Percentiles rank a stretch among this genome's conserved stretches.
These are phyloP conservation scores for Amphibolis antarctica DNA, from an alignment of 106 monocot genomes.

Conservation along the genomic window DNA sequence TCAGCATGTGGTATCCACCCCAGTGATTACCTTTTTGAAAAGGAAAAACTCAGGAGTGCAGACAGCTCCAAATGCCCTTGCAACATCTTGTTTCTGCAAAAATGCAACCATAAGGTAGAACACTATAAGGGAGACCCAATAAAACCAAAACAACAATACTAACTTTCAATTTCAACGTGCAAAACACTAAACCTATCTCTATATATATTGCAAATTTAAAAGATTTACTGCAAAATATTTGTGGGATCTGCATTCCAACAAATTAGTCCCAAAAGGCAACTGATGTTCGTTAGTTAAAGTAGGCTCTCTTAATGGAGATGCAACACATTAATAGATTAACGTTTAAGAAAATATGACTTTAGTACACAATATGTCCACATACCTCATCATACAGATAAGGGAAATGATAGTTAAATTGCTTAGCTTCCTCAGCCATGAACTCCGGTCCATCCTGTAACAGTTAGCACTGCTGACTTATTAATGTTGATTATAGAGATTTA, in stretches of 20 bases:
- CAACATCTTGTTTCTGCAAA: slow-evolving; percentile 83
- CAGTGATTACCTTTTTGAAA: slow-evolving; percentile 66
- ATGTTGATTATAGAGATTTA: too few species aligned
- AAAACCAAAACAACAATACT: too few species aligned
- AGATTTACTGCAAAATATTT: too few species aligned
- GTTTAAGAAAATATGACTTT: background rate
- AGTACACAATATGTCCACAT: too few species aligned
- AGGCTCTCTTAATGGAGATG: background rate
- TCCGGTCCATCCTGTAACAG: slow-evolving; percentile 82
- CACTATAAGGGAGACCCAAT: background rate
- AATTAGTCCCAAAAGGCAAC: too few species aligned
- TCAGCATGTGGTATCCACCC: too few species aligned
- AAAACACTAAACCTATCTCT: too few species aligned
- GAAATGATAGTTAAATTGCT: slow-evolving; percentile 68
- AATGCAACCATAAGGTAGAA: too few species aligned
- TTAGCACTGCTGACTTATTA: background rate
- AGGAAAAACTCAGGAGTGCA: slow-evolving; percentile 99
- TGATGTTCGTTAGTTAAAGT: too few species aligned
- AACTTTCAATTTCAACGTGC: too few species aligned
- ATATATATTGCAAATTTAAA: too few species aligned
- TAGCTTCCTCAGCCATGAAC: slow-evolving; percentile 94
- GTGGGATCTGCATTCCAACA: too few species aligned
- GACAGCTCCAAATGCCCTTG: slow-evolving; percentile 85
- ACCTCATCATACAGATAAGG: slow-evolving; percentile 95
- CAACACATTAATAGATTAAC: background rate